Base-by-base conservation (phyloP, 2,329 filamentous ascomycete species). In the Lasiodiplodia sp. region DNA sequence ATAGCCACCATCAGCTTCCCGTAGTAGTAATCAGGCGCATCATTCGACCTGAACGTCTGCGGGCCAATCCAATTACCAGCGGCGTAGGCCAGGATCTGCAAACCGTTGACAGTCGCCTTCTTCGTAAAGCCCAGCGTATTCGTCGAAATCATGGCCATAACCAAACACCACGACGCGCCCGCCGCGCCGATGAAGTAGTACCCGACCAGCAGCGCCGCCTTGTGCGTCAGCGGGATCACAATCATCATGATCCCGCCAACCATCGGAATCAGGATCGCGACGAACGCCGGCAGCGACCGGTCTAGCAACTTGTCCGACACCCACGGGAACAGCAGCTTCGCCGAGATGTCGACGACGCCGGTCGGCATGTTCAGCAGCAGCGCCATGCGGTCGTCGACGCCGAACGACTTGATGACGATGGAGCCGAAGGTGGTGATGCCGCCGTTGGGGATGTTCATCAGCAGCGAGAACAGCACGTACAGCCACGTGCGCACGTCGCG, bases 381-480 rank as follows among this genome's bases (percentile, higher is more conserved):
- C 1, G 56, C 40, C 37, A 40, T 58, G 12, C 21, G 34, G 37
- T 37, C 40, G 23, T 37, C 25, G 70, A 81, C 81, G 1, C 79
- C 80, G 66, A 79, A 84, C 2, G 82, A 82, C 64, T 81, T 80
- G 67, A 84, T 82, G 4, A 84, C 70, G 0, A 81, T 76, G 0
- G 82, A 84, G 25, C 81, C 74, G 70, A 86, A 86, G 66, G 85
- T 86, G 71, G 52, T 84, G 0, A 86, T 81, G 5, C 83, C 81
- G 16, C 83, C 84, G 64, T 86, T 86, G 40, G 85, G 76, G 2
- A 86, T 79, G 6, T 83, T 83, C 53, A 81, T 80, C 11, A 76
- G 76, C 0, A 85, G 77, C 0, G 79, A 82, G 58, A 83, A 80
- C 8, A 81, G 73, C 23, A 78, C 72, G 8, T 82, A 75, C 34